Conservation (phyloP, 2,329 filamentous ascomycete genomes). For the Fusarium phyllophilum region DNA sequence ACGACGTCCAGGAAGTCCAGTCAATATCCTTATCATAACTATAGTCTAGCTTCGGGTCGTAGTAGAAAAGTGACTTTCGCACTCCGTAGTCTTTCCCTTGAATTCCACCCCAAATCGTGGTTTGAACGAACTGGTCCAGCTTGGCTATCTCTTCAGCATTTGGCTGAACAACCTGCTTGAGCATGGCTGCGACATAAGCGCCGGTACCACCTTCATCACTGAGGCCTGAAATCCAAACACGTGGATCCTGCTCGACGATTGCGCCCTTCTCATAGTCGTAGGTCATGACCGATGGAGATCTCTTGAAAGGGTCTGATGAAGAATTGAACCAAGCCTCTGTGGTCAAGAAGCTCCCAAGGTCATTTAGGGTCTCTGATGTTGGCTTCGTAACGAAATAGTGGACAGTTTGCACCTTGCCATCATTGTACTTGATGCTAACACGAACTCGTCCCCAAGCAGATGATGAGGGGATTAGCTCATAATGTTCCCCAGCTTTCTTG, state of each 20-base stretch:
- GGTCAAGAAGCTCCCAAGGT: conserved; percentile 64
- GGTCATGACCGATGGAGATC: conserved; percentile 65
- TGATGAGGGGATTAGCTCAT: conserved; percentile 55
- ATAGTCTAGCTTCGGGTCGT: conserved; percentile 59
- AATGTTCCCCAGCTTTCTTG: fast-evolving
- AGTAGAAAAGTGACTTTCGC: conserved; percentile 66
- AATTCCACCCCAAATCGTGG: conserved; percentile 61
- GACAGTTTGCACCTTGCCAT: conserved; percentile 61
- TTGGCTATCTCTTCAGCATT: conserved; percentile 59
- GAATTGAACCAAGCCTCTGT: conserved; percentile 63
- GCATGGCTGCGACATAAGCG: conserved; percentile 63
- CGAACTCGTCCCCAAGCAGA: conserved; percentile 61
- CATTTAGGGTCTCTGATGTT: conserved; percentile 54
- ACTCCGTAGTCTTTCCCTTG: conserved; percentile 60
- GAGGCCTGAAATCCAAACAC: conserved; percentile 68
- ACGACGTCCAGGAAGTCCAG: conserved; percentile 63
- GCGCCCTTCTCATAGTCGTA: conserved; percentile 62
- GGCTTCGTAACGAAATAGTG: conserved; percentile 67
- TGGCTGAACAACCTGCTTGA: conserved; percentile 65
- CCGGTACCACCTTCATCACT: conserved; percentile 69
- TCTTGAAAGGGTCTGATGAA: conserved; percentile 62
- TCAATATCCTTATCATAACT: conserved; percentile 55
- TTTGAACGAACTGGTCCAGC: conserved; percentile 64
- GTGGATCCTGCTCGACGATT: conserved; percentile 57
- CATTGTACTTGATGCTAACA: conserved; percentile 58